Evolutionary conservation across 75 land plant genomes (phyloP).

Genomic region (Picea glauca): DNA sequence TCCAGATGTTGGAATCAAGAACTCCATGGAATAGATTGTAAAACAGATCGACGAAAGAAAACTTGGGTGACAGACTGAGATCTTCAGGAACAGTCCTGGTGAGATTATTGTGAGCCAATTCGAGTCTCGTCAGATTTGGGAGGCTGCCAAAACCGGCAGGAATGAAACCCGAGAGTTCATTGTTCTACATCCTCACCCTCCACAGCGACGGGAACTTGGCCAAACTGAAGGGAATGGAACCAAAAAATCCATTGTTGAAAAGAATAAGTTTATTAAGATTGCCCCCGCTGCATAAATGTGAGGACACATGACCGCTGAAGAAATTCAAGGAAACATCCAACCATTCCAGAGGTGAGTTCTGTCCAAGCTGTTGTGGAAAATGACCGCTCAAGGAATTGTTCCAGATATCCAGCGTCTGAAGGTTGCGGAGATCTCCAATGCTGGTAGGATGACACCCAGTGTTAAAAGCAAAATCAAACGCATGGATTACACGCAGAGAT

Average conservation of each 20-base stretch:
- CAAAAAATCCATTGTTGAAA: slow-evolving; percentile 65
- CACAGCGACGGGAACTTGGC: slow-evolving; percentile 52
- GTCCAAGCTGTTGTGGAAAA: slow-evolving; percentile 54
- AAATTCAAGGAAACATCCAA: slow-evolving; percentile 72
- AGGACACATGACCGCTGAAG: slow-evolving; percentile 65
- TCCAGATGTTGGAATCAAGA: slow-evolving; percentile 54
- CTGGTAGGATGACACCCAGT: slow-evolving; percentile 51
- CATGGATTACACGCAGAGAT: too few relatives aligned
- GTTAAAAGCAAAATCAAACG: too few relatives aligned
- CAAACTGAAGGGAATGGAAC: slow-evolving; percentile 50
- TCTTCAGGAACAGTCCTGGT: slow-evolving; percentile 48
- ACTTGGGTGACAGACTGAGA: slow-evolving; percentile 31
- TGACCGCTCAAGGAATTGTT: slow-evolving; percentile 65
- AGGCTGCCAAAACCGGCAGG: slow-evolving; percentile 63
- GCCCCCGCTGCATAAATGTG: slow-evolving; percentile 42
- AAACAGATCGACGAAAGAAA: slow-evolving; percentile 71
- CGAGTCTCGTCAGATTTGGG: slow-evolving; percentile 52
- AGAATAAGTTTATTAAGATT: slow-evolving; percentile 72
- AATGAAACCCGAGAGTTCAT: slow-evolving; percentile 62
- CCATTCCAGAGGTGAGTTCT: slow-evolving; percentile 45
- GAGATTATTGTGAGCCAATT: slow-evolving; percentile 56
- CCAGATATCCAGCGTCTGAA: slow-evolving; percentile 71
- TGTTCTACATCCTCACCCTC: slow-evolving; percentile 66
- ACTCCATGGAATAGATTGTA: slow-evolving; percentile 42
- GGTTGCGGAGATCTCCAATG: slow-evolving; percentile 46